A percentile compares a stretch with the other conserved stretches of the same genome.
phyloP scores from a whole-genome alignment of 139 green algal genomes.

The Mesotaenium endlicherianum region DNA sequence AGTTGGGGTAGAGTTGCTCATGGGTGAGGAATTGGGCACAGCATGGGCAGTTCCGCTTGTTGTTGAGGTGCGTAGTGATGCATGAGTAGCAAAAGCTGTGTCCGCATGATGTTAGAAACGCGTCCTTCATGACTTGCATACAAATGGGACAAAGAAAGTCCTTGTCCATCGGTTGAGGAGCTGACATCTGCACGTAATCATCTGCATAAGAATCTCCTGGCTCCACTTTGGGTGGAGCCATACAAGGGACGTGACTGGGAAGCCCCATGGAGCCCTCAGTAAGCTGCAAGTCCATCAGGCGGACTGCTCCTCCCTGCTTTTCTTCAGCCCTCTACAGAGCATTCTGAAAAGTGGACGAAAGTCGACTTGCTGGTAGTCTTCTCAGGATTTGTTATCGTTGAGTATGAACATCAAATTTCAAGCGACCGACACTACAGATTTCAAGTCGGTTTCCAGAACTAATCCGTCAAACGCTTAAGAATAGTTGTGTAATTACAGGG shows the following conservation, averaged over 20 bases:
- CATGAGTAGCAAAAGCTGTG: conserved; percentile 59
- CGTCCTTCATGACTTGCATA: conserved; percentile 47
- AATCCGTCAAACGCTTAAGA: too few species aligned
- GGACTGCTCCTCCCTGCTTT: too few species aligned
- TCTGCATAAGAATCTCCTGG: neutral
- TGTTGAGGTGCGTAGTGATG: conserved; percentile 46
- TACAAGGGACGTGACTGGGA: conserved; percentile 24
- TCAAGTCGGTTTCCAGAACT: too few species aligned
- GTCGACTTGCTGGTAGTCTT: too few species aligned
- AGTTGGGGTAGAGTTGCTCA: conserved; percentile 50
- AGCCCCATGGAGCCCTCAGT: conserved; percentile 23
- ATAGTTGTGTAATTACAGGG: too few species aligned
- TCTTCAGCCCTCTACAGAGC: too few species aligned
- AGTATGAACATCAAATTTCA: too few species aligned
- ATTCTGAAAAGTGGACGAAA: too few species aligned
- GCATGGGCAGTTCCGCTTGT: conserved; percentile 47
- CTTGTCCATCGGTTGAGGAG: conserved; percentile 31
- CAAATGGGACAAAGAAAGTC: conserved; percentile 50
- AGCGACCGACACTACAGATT: too few species aligned
- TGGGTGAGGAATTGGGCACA: conserved; percentile 43
- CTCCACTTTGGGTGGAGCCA: neutral
- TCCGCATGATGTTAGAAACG: conserved; percentile 50
- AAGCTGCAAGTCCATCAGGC: conserved; percentile 9
- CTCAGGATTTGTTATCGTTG: too few species aligned
- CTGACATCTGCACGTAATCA: neutral